Evolutionary conservation across 2,329 filamentous ascomycete species (phyloP).

Genomic region (Pseudocercospora fijiensis): DNA sequence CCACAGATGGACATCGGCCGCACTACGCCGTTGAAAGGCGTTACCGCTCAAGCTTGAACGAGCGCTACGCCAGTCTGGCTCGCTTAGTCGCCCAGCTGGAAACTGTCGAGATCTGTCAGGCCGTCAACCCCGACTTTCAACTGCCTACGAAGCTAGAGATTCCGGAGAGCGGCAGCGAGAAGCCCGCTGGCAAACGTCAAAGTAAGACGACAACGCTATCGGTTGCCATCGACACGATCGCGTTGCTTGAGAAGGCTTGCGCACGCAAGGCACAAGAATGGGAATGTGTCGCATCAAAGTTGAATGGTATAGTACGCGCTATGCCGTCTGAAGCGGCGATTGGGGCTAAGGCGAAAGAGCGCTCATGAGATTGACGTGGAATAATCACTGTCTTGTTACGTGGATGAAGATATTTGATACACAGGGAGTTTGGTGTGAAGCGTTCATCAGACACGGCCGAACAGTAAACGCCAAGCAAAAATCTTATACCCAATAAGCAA

Average conservation of each 20-base stretch:
- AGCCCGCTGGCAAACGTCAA: slow-evolving; percentile 20
- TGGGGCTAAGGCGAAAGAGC: not conserved
- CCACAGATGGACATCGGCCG: slow-evolving; percentile 29
- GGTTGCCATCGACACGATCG: slow-evolving; percentile 23
- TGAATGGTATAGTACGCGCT: slow-evolving; percentile 1
- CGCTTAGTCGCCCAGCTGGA: slow-evolving; percentile 21
- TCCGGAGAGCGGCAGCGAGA: slow-evolving; percentile 14
- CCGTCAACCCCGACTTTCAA: slow-evolving; percentile 19
- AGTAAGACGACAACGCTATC: slow-evolving; percentile 27
- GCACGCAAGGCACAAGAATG: slow-evolving; percentile 18
- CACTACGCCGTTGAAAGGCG: slow-evolving; percentile 43
- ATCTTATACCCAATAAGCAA: not conserved
- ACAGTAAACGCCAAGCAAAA: not conserved
- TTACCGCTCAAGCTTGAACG: slow-evolving; percentile 22
- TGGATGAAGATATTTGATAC: not conserved
- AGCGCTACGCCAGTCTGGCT: slow-evolving; percentile 23
- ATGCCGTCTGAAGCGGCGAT: not conserved
- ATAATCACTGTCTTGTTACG: not conserved
- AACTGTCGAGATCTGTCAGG: slow-evolving; percentile 22
- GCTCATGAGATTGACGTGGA: not conserved
- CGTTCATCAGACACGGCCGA: not conserved
- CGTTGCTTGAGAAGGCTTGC: slow-evolving; percentile 19
- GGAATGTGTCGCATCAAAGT: not conserved
- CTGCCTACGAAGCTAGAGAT: slow-evolving; percentile 22
- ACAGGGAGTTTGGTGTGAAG: not conserved